These are phyloP conservation scores for Trichoderma arundinaceum DNA, from an alignment of 2,329 filamentous ascomycete species.

Conservation along the genomic window DNA sequence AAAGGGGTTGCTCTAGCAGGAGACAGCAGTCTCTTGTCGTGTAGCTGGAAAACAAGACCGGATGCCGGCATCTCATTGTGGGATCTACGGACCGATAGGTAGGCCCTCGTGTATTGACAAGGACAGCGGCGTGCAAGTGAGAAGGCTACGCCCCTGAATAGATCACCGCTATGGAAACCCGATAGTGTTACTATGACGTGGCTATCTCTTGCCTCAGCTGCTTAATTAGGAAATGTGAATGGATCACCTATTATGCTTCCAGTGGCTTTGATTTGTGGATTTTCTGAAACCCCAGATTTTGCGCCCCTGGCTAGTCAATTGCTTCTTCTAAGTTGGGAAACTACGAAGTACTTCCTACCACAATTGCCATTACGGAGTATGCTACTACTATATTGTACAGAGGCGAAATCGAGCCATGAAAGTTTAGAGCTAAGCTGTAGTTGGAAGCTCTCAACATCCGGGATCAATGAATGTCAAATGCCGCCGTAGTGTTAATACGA, in stretches of 20 bases:
- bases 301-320: slow-evolving; percentile 13
- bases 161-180: background rate
- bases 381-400: background rate
- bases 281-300: slow-evolving; percentile 19
- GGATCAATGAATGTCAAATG: background rate
- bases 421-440: slow-evolving; percentile 1
- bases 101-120: background rate
- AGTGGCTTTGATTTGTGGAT: slow-evolving; percentile 17
- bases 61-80: background rate
- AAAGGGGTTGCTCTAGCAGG: background rate
- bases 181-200: background rate
- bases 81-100: slow-evolving; percentile 23
- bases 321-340: background rate
- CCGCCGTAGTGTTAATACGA: background rate
- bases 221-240: slow-evolving; percentile 18
- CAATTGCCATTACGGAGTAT: too few species aligned
- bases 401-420: background rate
- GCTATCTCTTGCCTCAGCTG: slow-evolving; percentile 17
- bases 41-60: too few species aligned
- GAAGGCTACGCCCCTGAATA: background rate
- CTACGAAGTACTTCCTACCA: too few species aligned
- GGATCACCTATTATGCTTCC: background rate
- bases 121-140: background rate
- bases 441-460: slow-evolving; percentile 10
- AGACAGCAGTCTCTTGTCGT: background rate